Percentiles rank a stretch among this genome's conserved stretches.
phyloP scores from a whole-genome alignment of 1,284 basidiomycete species.

The Rhodotorula sp. region DNA sequence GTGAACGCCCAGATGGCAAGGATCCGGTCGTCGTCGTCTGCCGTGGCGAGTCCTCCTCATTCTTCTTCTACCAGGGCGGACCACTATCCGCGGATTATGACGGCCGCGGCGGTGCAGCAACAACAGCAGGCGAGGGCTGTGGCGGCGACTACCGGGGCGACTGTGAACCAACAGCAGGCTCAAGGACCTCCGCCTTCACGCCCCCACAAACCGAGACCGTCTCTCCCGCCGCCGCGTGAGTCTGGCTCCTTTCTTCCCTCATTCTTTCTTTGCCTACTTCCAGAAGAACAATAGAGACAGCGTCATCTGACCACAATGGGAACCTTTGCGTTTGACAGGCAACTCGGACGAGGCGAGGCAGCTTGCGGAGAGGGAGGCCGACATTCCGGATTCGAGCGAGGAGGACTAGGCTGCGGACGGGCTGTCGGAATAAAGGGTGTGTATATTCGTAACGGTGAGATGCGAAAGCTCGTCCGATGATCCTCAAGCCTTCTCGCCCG shows the following conservation, averaged over 20 bases:
- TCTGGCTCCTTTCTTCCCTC: not conserved
- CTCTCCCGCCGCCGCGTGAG: not conserved
- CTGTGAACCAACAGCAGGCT: not conserved
- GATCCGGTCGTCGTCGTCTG: constrained; percentile 1
- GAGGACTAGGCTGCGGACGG: constrained; percentile 1
- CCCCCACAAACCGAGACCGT: not conserved
- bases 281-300: no score
- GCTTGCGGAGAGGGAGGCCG: constrained; percentile 5
- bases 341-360: constrained; percentile 4
- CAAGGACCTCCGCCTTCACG: no score
- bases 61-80: not conserved
- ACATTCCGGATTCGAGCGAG: constrained; percentile 19
- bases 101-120: constrained; percentile 10
- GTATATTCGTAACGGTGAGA: not conserved
- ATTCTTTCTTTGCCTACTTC: not conserved
- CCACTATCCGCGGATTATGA: not conserved
- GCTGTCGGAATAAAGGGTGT: not conserved
- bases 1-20: constrained; percentile 13
- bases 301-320: not conserved
- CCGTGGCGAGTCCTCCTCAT: not conserved
- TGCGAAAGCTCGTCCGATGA: no score
- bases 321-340: not conserved
- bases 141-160: not conserved
- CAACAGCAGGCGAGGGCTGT: constrained; percentile 2
- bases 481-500: no score